Percentiles rank a stretch among this genome's conserved stretches.
These are phyloP conservation scores for Dittrichia graveolens DNA, from an alignment of 129 eudicot genomes.

Conservation along the genomic window DNA sequence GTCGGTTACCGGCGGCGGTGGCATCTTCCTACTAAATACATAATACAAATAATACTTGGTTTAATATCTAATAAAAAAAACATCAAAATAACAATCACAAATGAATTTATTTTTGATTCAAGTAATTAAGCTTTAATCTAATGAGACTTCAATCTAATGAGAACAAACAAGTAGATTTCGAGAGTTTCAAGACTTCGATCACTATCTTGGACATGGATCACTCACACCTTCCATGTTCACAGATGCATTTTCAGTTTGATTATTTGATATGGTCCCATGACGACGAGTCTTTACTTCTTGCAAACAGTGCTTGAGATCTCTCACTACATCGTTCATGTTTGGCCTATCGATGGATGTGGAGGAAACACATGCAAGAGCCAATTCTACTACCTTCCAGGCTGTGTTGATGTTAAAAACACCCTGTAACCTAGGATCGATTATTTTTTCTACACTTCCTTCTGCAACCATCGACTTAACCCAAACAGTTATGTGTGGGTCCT, in stretches of 20 bases:
- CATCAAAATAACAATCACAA: too few species aligned
- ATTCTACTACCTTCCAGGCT: neutral
- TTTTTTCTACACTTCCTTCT: slow-evolving; percentile 17
- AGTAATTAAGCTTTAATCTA: too few species aligned
- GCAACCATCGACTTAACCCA: slow-evolving; percentile 20
- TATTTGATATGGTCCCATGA: too few species aligned
- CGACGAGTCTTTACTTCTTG: neutral
- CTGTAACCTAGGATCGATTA: slow-evolving; percentile 12
- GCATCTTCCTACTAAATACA: too few species aligned
- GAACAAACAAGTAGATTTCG: too few species aligned
- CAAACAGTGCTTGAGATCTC: neutral
- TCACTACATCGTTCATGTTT: slow-evolving; percentile 11
- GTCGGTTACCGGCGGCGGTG: too few species aligned
- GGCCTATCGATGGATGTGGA: neutral
- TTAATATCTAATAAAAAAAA: too few species aligned
- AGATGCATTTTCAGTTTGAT: neutral
- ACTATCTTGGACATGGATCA: neutral
- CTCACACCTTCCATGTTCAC: neutral
- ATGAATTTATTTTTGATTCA: too few species aligned
- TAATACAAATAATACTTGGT: too few species aligned
- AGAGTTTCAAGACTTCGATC: too few species aligned
- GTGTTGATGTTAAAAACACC: neutral
- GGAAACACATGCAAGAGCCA: slow-evolving; percentile 14
- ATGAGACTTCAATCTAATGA: too few species aligned
- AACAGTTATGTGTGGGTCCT: neutral